Evolutionary conservation across 164 flowering plant species (phyloP), one percentile per base, ranked within the genome.

Genomic region (Chimonanthus praecox): DNA sequence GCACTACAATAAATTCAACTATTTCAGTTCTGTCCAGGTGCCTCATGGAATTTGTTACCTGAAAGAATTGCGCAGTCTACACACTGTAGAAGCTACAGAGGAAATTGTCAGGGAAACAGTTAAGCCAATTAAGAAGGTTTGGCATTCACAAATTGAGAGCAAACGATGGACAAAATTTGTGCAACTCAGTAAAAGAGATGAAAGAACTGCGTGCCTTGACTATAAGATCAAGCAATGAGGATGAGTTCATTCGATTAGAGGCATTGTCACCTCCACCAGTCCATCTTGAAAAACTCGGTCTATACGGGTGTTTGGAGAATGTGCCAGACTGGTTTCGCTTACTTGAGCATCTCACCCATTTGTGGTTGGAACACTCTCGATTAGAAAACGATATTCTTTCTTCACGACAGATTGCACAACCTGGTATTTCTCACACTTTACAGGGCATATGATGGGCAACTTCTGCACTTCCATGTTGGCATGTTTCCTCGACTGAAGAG

Each of bases 141-240:
- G 48, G 50, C 0, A 67, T 76, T 47, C 2, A 5, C 8, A 51
- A 76, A 44, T 58, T 76, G 11, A 47, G 10, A 71, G 58, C 1
- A 47, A 20, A 3, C 15, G 49, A 71, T 47, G 71, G 45, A 54
- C 20, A 0, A 11, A 48, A 47, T 9, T 49, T 76, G 61, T 76
- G 74, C 16, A 2, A 1, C 48, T 64, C 78, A 3, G 67, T 76
- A 11, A 11, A 58, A 18, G 71, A 76, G 74, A 51, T 76, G 78
- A 46, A 13, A 3, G 9, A 46, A 21, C 71, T 76, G 15, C 67
- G 7, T 3, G 0, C 9, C 51, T 60, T 76, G 51, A 4, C 1
- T 58, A 49, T 76, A 49, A 45, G 33, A 10, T 51, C 65, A 68
- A 8, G 1, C 4, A 20, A n/a, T 13, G 64, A 54, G 50, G 44